phyloP scores from a whole-genome alignment of 169 alveolate genomes.

The Plasmodium sp. region DNA sequence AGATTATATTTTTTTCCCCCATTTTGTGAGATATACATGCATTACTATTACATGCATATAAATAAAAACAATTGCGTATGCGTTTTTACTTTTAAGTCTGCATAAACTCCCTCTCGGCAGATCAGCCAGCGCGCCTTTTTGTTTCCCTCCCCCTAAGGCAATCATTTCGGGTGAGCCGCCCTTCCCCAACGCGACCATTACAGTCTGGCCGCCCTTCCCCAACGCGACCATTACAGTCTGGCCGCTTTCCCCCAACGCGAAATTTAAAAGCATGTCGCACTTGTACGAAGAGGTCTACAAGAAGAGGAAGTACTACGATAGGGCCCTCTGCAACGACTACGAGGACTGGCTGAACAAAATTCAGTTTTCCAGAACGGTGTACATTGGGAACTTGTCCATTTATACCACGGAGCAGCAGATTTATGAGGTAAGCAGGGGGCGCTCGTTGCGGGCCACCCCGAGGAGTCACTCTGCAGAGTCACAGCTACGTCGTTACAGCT shows the following conservation, averaged over 20 bases:
- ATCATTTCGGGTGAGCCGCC: background rate
- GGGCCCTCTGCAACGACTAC: constrained; percentile 78
- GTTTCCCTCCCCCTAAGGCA: background rate
- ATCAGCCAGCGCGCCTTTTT: background rate
- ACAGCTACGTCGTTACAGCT: no score
- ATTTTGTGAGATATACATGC: background rate
- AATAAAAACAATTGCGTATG: no score
- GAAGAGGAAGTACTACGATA: constrained; percentile 82
- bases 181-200: background rate
- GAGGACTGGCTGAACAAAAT: constrained; percentile 82
- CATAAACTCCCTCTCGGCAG: background rate
- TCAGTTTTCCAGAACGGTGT: constrained; percentile 81
- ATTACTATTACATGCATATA: background rate
- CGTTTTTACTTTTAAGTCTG: background rate
- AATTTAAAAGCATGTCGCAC: constrained; percentile 72
- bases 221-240: background rate
- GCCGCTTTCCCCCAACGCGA: background rate
- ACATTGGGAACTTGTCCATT: constrained; percentile 84
- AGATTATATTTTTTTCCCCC: background rate
- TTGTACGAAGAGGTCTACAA: constrained; percentile 80
- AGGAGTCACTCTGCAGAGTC: no score
- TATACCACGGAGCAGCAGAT: constrained; percentile 85
- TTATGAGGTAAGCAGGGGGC: constrained; percentile 78
- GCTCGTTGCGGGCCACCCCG: no score
- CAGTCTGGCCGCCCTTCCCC: background rate